A percentile compares a stretch with the other conserved stretches of the same genome.
Conservation (phyloP, 2,329 filamentous ascomycete genomes). For the Samsoniella hepiali region DNA sequence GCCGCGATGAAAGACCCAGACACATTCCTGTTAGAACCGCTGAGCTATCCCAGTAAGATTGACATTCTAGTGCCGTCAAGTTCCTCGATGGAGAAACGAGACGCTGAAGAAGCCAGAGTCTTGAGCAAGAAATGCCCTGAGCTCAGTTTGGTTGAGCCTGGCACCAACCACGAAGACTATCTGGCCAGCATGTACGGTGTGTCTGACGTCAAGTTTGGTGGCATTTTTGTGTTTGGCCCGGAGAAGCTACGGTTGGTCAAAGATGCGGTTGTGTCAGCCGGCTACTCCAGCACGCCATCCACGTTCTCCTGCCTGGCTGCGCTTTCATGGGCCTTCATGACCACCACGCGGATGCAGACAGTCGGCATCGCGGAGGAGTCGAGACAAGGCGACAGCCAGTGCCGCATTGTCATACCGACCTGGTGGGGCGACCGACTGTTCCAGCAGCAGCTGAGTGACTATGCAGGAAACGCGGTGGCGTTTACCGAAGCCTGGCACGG, state of each 20-base stretch:
- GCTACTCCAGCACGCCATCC: conserved; percentile 24
- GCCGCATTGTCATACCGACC: conserved; percentile 39
- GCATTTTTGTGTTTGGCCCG: conserved; percentile 40
- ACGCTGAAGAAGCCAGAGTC: conserved; percentile 12
- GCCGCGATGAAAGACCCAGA: conserved; percentile 1
- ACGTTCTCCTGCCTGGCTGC: conserved; percentile 40
- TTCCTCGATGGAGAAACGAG: background rate
- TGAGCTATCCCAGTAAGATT: conserved; percentile 25
- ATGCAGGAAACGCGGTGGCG: conserved; percentile 43
- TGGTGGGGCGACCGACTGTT: conserved; percentile 41
- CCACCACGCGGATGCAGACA: conserved; percentile 29
- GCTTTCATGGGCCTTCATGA: conserved; percentile 40
- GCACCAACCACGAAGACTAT: conserved; percentile 34
- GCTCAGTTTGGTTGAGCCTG: conserved; percentile 32
- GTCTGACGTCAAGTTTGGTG: conserved; percentile 35
- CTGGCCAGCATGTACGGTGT: conserved; percentile 30
- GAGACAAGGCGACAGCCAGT: conserved; percentile 14
- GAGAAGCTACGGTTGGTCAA: conserved; percentile 33
- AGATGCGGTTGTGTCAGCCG: conserved; percentile 21
- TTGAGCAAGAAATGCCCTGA: conserved; percentile 37
- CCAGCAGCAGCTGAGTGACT: conserved; percentile 27
- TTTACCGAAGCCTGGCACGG: conserved; percentile 34
- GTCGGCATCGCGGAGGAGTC: background rate
- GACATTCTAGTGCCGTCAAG: background rate
- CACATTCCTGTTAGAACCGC: background rate